Evolutionary conservation across 2,329 filamentous ascomycete species (phyloP), one percentile per base, ranked within the genome.

Genomic region (Aspergillus sergii): DNA sequence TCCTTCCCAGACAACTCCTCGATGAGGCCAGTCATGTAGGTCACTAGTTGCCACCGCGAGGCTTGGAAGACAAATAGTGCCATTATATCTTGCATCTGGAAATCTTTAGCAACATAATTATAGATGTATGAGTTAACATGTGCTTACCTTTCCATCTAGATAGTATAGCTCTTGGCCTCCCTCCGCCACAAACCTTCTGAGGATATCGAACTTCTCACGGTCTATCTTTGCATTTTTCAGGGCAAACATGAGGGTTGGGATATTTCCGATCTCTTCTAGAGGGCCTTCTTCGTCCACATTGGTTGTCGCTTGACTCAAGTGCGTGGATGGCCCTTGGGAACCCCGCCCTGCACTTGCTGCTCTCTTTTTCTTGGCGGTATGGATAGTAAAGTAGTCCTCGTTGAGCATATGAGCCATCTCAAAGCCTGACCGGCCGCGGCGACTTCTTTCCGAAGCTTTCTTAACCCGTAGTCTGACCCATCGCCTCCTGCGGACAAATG

Each of bases 401-500:
- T 87, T 92, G 61, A 94, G 82, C 80, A 89, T 85, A 69, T 93
- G 88, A 1, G 86, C 85, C 66, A 70, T 72, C 51, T 78, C 75
- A 39, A 76, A 72, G 5, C 66, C 73, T 45, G 82, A 75, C 54
- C 85, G 69, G 1, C 68, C 71, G 9, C 68, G 64, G 45, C 64
- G 46, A 19, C 64, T 63, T 34, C 58, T 59, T 34, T 71, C 67
- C 32, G 73, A 60, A 53, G 76, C 81, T 73, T 87, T 86, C 78
- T 91, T 92, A 58, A 91, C 85, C 39, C 95, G 85, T 76, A 92
- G 91, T 50, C 95, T 85, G 60, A 94, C 88, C 95, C 95, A 99
- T 26, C 92, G 88, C 65, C 95, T 86, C 69, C 95, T 84, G 41
- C 95, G 86, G n/a, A 97, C 95, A 74, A 94, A 99, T 1, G 93